A percentile compares a stretch with the other conserved stretches of the same genome.
phyloP scores from a whole-genome alignment of 257 asterid species.

The Salvia hispanica region DNA sequence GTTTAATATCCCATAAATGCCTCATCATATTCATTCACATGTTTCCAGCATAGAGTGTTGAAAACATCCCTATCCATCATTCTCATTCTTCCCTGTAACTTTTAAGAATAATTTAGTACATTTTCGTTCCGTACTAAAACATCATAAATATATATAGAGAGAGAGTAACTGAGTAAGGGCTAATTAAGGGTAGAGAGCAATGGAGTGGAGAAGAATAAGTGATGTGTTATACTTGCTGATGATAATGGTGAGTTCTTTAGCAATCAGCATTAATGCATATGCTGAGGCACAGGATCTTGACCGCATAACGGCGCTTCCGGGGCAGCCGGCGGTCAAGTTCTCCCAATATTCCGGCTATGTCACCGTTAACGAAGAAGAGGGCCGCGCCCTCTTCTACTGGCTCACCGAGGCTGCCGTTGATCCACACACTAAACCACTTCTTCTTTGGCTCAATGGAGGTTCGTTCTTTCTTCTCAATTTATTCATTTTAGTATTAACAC shows the following conservation, averaged over 20 bases:
- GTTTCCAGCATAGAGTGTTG: not conserved
- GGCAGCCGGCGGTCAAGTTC: conserved; percentile 74
- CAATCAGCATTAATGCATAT: not conserved
- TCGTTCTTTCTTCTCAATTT: not conserved
- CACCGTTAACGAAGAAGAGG: conserved; percentile 54
- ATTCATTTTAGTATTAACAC: too few relatives aligned
- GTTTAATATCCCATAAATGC: conserved; percentile 31
- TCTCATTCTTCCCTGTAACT: not conserved
- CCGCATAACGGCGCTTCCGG: conserved; percentile 60
- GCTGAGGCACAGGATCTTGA: conserved; percentile 55
- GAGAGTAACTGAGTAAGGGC: too few relatives aligned
- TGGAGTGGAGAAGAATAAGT: conserved; percentile 5
- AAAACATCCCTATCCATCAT: conserved; percentile 16
- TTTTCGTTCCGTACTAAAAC: not conserved
- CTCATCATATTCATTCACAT: not conserved
- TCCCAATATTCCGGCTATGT: conserved; percentile 82
- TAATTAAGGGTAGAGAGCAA: conserved; percentile 3
- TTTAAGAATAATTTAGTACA: not conserved
- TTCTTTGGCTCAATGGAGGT: conserved; percentile 97
- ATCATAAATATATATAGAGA: too few relatives aligned
- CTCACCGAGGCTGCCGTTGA: conserved; percentile 56
- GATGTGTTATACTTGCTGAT: not conserved
- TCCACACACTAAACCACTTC: conserved; percentile 61
- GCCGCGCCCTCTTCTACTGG: conserved; percentile 89
- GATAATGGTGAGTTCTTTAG: not conserved